Evolutionary conservation across 495 filamentous ascomycete species (phyloP), one percentile per base, ranked within the genome.

Genomic region (Penicillium verhagenii): DNA sequence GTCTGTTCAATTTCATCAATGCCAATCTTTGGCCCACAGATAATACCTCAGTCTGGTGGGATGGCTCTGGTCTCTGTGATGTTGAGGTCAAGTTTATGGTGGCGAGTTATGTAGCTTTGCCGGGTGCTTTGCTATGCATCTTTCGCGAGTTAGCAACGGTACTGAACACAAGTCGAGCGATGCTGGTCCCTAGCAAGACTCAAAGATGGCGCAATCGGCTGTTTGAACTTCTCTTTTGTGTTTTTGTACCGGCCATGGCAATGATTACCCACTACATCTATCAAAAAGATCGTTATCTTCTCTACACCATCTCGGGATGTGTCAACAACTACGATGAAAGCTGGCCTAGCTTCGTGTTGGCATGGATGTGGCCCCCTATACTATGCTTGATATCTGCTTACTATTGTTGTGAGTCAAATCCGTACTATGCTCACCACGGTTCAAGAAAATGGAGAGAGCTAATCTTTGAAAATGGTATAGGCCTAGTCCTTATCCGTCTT

Each of bases 41-140:
- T 66, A 76, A 93, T 58, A 73, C 85, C 35, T 60, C 65, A 0
- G 67, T 60, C 5, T 92, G 88, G 86, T 97, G 81, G 79, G 74
- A 80, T 50, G 94, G 94, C 19, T 63, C 72, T 4, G 87, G 84
- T 1, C 83, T 92, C 54, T 98, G 94, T 64, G 94, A 98, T 69
- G 65, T 97, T 23, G 81, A 96, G 66, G 78, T 82, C 47, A 91
- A 91, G 62, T 45, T 92, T 33, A 71, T 86, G 52, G 78, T 86
- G 46, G 86, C 82, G 6, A 70, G 78, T 39, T 82, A 81, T 50
- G 77, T 89, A n/a, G 87, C 80, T 21, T 74, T 84, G 16, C 77
- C 90, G n/a, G 82, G 80, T 24, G 64, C 75, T 59, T 72, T 82
- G 58, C 77, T 78, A 4, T 82, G 84, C 52, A 87, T 96, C 57